Conservation (phyloP, 306 rosid species). For the Vachellia collinsii region DNA sequence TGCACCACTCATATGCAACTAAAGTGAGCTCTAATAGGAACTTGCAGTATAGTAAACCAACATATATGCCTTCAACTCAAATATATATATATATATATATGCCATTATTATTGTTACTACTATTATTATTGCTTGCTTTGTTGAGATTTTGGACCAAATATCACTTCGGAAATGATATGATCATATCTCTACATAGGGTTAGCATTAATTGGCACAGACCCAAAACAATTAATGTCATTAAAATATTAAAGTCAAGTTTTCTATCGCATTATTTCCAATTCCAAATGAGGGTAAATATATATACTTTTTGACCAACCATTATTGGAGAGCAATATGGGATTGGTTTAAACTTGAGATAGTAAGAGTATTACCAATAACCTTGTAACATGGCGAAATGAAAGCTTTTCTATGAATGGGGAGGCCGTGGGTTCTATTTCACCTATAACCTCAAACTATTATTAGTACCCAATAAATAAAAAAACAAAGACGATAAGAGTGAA, state of each 20-base stretch:
- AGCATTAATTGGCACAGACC: conserved; percentile 15
- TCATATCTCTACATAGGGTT: conserved; percentile 2
- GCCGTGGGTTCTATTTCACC: background rate
- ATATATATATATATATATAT: no score
- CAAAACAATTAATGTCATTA: background rate
- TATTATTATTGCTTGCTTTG: background rate
- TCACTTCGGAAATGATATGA: background rate
- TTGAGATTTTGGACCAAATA: conserved; percentile 12
- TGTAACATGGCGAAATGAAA: no score
- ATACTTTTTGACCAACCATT: background rate
- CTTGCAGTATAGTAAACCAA: background rate
- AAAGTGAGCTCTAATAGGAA: conserved; percentile 23
- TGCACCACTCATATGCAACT: conserved; percentile 7
- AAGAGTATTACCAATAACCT: no score
- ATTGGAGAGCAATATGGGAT: background rate
- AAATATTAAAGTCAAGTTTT: background rate
- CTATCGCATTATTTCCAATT: background rate
- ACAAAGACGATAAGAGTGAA: background rate
- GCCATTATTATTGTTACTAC: no score
- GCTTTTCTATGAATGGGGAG: no score
- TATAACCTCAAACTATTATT: background rate
- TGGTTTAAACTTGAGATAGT: background rate
- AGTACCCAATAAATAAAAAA: no score
- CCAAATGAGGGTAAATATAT: background rate
- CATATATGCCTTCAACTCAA: conserved; percentile 7